Conservation (phyloP, 306 rosid genomes). For the Pyrus pyrifolia region DNA sequence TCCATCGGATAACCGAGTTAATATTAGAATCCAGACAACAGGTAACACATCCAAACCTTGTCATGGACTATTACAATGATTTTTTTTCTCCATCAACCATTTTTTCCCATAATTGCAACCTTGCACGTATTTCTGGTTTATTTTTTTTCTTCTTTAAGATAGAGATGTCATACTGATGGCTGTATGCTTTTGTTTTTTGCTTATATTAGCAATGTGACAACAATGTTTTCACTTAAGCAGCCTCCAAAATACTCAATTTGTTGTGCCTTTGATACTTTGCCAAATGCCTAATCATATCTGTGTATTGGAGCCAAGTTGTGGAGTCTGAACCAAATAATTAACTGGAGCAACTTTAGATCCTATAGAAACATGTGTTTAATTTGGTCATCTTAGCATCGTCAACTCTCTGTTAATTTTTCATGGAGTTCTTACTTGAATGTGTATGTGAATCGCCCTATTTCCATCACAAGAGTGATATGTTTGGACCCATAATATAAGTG, state of each 20-base stretch:
- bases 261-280: not conserved
- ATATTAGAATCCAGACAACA: constrained; percentile 72
- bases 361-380: not conserved
- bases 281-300: not conserved
- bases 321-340: not conserved
- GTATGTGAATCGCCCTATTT: not conserved
- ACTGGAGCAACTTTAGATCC: not conserved
- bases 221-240: not conserved
- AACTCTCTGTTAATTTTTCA: not conserved
- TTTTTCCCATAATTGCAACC: not conserved
- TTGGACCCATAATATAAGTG: not conserved
- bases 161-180: not conserved
- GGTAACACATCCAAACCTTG: constrained; percentile 31
- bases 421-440: not conserved
- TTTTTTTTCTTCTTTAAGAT: not conserved
- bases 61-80: not conserved
- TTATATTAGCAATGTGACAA: not conserved
- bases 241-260: not conserved
- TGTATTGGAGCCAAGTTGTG: not conserved
- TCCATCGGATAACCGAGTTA: constrained; percentile 79
- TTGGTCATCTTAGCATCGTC: not conserved
- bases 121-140: not conserved
- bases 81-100: not conserved
- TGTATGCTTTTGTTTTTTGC: not conserved
- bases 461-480: not conserved